phyloP scores from a whole-genome alignment of 2,329 filamentous ascomycete genomes.

The Fusarium pseudocircinatum region DNA sequence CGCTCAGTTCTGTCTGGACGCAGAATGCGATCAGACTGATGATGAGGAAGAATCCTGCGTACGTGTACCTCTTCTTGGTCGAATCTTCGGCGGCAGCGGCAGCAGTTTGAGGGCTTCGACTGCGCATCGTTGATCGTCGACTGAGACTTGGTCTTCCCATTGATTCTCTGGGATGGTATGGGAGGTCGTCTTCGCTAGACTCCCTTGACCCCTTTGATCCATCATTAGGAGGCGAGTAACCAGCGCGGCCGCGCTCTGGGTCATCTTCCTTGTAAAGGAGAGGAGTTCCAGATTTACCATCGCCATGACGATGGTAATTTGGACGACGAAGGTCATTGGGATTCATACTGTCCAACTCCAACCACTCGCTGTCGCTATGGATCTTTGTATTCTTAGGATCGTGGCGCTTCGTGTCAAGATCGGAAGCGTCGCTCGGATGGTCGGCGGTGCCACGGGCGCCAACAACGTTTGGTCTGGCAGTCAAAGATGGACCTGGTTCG shows the following conservation, averaged over 20 bases:
- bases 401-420: conserved; percentile 43
- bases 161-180: conserved; percentile 41
- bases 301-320: conserved; percentile 56
- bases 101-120: conserved; percentile 72
- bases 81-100: conserved; percentile 49
- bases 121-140: conserved; percentile 75
- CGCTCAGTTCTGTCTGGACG: conserved; percentile 93
- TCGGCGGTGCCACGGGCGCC: conserved; percentile 39
- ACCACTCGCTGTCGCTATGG: conserved; percentile 42
- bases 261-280: conserved; percentile 52
- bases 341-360: conserved; percentile 51
- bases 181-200: conserved; percentile 40
- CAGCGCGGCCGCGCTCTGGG: conserved; percentile 42
- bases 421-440: conserved; percentile 42
- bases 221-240: conserved; percentile 21
- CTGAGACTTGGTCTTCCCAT: conserved; percentile 43
- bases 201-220: conserved; percentile 23
- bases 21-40: conserved; percentile 89
- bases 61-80: conserved; percentile 84
- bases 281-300: conserved; percentile 57
- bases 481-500: conserved; percentile 29
- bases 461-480: conserved; percentile 40
- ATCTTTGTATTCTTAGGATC: conserved; percentile 49
- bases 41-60: conserved; percentile 84
- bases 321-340: conserved; percentile 55